Base-by-base conservation (phyloP, 2,329 filamentous ascomycete species). In the Torrubiella hemipterigena region DNA sequence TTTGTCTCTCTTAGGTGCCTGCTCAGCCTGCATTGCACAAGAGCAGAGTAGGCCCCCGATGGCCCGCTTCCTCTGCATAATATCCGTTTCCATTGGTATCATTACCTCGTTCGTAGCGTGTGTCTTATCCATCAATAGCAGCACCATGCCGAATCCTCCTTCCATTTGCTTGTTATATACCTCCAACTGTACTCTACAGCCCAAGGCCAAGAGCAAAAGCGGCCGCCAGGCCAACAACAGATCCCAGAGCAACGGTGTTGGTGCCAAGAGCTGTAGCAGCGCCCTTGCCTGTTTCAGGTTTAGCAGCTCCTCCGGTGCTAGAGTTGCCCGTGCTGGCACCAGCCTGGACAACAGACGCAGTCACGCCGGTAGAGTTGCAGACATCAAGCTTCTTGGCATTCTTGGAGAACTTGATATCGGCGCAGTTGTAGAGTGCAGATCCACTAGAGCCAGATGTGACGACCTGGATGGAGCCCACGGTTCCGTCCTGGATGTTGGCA, bases 391-490 rank as follows among this genome's bases (percentile, higher is more conserved):
- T 50, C 13, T 63, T 58, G 5, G 69, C 61, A 9, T 58, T 56
- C 31, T 59, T 56, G 19, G 64, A 67, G 57, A 87, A 77, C 17
- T 70, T 76, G 41, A 86, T 71, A 44, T 87, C 81, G 47, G 80
- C 77, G 52, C 81, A 87, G 54, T 77, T 81, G 55, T 84, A 86
- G 19, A 86, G 56, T 12, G 78, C 74, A 23, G 63, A 65, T 14
- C 63, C 67, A 4, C 58, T 59, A 15, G 69, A 61, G 17, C 72
- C 74, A 28, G 73, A 61, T 4, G 73, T 77, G 21, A 84, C 66
- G 31, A 86, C 72, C 56, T 85, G 81, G 33, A 86, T 58, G 19
- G 72, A 78, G 11, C 68, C 80, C 29, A 69, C 62, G 40, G 68
- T 65, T 25, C 80, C 81, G 22, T 81, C 73, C 16, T 49, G 50